A percentile compares a stretch with the other conserved stretches of the same genome.
phyloP scores from a whole-genome alignment of 148 eudicot species.

The Vaccinium macrocarpon region DNA sequence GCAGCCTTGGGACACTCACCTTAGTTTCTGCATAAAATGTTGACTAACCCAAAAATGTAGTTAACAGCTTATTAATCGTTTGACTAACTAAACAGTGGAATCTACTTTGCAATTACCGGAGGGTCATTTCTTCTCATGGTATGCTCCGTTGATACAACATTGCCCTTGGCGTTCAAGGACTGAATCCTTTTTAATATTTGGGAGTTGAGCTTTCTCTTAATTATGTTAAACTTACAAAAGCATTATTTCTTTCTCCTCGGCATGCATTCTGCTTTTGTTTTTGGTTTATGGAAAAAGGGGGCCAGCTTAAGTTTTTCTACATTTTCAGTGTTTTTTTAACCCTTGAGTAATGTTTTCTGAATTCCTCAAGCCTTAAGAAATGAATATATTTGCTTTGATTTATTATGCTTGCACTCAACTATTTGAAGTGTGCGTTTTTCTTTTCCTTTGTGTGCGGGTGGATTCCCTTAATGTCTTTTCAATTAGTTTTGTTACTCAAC shows the following conservation, averaged over 20 bases:
- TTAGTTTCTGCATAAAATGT: too few species aligned
- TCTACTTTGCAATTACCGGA: too few species aligned
- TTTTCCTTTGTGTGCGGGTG: background rate
- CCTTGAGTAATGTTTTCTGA: background rate
- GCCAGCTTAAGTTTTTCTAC: background rate
- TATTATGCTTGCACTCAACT: constrained; percentile 1
- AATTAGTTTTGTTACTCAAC: background rate
- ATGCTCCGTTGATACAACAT: too few species aligned
- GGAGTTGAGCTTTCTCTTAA: background rate
- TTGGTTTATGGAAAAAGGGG: background rate
- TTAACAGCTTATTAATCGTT: background rate
- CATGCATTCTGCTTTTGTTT: background rate
- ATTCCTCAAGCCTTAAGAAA: background rate
- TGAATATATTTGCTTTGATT: background rate
- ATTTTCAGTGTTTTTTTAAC: background rate
- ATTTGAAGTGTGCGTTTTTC: constrained; percentile 4
- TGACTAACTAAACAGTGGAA: background rate
- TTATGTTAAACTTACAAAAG: background rate
- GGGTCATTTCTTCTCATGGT: too few species aligned
- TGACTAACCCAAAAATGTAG: too few species aligned
- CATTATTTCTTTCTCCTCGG: background rate
- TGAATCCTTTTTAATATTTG: background rate
- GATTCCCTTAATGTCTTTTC: background rate
- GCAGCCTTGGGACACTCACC: too few species aligned
- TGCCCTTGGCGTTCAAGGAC: too few species aligned